Conservation (phyloP, 2,329 filamentous ascomycete species). For the Aureobasidium subglaciale region DNA sequence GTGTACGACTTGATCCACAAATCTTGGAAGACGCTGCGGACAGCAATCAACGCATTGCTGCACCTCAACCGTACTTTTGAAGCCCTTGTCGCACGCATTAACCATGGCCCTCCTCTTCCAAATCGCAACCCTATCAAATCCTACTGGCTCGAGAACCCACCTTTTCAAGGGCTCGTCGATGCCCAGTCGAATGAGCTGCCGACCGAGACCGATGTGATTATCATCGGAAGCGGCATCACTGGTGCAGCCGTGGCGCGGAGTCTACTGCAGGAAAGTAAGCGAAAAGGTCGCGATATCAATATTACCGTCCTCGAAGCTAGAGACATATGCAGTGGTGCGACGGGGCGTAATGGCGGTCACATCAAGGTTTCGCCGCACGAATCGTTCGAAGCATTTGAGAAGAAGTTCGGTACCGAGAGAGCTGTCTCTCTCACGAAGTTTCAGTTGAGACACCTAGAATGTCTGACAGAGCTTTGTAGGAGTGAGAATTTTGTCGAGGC, state of each 20-base stretch:
- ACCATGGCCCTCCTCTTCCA: slow-evolving; percentile 13
- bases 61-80: background rate
- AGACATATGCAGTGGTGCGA: slow-evolving; percentile 38
- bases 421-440: background rate
- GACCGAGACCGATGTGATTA: slow-evolving; percentile 19
- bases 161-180: slow-evolving; percentile 18
- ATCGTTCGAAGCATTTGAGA: background rate
- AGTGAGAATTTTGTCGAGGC: background rate
- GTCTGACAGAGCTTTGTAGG: background rate
- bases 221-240: slow-evolving; percentile 23
- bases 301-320: slow-evolving; percentile 37
- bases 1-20: background rate
- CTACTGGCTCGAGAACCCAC: slow-evolving; percentile 24
- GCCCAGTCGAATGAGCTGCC: slow-evolving; percentile 17
- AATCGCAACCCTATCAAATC: slow-evolving; percentile 19
- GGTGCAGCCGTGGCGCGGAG: slow-evolving; percentile 26
- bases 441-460: background rate
- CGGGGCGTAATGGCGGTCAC: slow-evolving; percentile 41
- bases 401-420: background rate
- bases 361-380: slow-evolving; percentile 23
- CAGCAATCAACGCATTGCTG: background rate
- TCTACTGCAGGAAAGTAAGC: slow-evolving; percentile 24
- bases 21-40: background rate
- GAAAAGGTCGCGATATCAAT: slow-evolving; percentile 19
- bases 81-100: background rate